These are phyloP conservation scores for Serpula lacrymans DNA, from an alignment of 768 basidiomycete genomes.

Conservation along the genomic window DNA sequence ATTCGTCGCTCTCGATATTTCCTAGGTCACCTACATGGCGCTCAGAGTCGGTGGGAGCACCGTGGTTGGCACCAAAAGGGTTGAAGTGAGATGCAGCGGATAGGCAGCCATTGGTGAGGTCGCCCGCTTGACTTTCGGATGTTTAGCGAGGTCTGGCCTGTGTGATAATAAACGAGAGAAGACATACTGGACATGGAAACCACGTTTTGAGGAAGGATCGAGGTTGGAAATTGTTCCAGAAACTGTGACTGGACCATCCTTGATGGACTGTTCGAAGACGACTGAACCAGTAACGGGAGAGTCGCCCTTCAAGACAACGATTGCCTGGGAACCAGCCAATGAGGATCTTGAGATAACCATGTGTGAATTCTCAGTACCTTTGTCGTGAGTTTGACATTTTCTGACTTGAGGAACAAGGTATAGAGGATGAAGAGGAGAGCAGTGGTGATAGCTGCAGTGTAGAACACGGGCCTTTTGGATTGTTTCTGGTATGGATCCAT, in stretches of 20 bases:
- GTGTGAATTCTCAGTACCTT: too few relatives aligned
- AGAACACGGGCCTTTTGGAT: slow-evolving; percentile 16
- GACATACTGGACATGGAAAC: slow-evolving; percentile 81
- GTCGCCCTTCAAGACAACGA: slow-evolving; percentile 60
- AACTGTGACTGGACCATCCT: slow-evolving; percentile 52
- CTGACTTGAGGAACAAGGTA: slow-evolving; percentile 13
- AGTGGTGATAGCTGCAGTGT: slow-evolving; percentile 11
- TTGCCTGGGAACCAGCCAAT: too few relatives aligned
- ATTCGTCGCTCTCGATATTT: slow-evolving; percentile 60
- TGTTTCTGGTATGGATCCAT: slow-evolving; percentile 20
- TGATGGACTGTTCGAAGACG: slow-evolving; percentile 55
- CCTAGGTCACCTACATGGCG: slow-evolving; percentile 79
- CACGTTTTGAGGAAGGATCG: slow-evolving; percentile 53
- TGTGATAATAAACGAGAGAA: not conserved
- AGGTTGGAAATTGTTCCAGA: slow-evolving; percentile 62
- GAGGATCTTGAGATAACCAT: too few relatives aligned
- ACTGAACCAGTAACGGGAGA: slow-evolving; percentile 62
- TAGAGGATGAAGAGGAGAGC: slow-evolving; percentile 17
- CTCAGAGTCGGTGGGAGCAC: slow-evolving; percentile 48
- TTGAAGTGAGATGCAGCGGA: slow-evolving; percentile 80
- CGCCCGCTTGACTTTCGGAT: slow-evolving; percentile 45
- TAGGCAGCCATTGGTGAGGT: slow-evolving; percentile 60
- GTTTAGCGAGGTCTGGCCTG: not conserved
- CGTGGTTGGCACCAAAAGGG: slow-evolving; percentile 62
- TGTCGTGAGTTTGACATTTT: too few relatives aligned